phyloP scores from a whole-genome alignment of 257 asterid genomes.

The Ilex aquifolium region DNA sequence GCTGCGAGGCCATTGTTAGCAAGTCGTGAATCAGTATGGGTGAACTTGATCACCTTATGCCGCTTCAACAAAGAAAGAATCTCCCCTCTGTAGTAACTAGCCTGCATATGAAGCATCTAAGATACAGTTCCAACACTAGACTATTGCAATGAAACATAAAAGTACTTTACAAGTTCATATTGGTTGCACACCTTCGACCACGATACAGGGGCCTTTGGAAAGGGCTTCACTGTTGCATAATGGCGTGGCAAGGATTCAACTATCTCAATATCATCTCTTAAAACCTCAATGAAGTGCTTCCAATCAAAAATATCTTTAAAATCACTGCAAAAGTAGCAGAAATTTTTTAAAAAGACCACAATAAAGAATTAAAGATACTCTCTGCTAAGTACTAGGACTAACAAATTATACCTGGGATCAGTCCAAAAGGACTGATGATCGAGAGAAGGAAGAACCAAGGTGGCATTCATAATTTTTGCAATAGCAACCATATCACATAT shows the following conservation, averaged over 20 bases:
- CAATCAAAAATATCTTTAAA: constrained; percentile 74
- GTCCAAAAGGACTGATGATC: constrained; percentile 68
- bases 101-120: constrained; percentile 21
- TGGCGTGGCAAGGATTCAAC: constrained; percentile 46
- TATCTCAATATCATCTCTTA: constrained; percentile 51
- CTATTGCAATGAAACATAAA: no score
- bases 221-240: constrained; percentile 36
- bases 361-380: background rate
- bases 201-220: constrained; percentile 57
- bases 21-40: constrained; percentile 60
- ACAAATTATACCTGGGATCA: constrained; percentile 50
- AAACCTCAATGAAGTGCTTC: constrained; percentile 54
- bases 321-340: constrained; percentile 28
- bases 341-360: background rate
- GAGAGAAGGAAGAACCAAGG: constrained; percentile 67
- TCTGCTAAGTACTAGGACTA: background rate
- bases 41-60: constrained; percentile 43
- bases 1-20: constrained; percentile 54
- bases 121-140: no score
- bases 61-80: constrained; percentile 31
- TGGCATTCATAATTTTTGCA: constrained; percentile 51
- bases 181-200: constrained; percentile 55
- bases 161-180: background rate
- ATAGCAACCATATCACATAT: constrained; percentile 74
- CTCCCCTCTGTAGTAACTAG: constrained; percentile 44